Evolutionary conservation across 2,329 filamentous ascomycete species (phyloP), one percentile per base, ranked within the genome.

Genomic region (Fusarium mangiferae): DNA sequence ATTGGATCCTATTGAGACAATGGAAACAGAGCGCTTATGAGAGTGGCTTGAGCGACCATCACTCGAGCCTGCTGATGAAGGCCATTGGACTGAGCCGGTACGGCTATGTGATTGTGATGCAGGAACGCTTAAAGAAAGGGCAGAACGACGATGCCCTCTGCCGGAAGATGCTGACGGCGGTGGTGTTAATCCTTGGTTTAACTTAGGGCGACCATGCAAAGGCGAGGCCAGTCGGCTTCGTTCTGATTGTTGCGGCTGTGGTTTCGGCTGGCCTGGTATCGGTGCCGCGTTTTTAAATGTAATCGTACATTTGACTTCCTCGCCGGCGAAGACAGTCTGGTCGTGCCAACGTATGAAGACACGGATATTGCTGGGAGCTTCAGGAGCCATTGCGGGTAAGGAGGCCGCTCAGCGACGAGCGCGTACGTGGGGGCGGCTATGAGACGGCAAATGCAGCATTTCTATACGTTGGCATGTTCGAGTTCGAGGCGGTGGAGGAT

Each of bases 281-380:
- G 88, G 80, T 46, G 90, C 88, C 72, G 95, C 89, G 82, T 99
- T 99, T 84, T 93, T 96, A 85, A 99, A 99, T 57, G 94, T 98
- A 82, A 99, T 97, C 76, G 92, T 95, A 84, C 96, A 98, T 85
- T 95, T 94, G 80, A 98, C 90, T 80, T 98, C 93, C 87, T 99
- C 96, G 83, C 96, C 96, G 65, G 96, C 94, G 84, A 98, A 99
- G 78, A 99, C 94, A 71, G 94, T 95, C 82, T 96, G 92, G 81
- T 97, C 94, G 82, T 94, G 93, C 93, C 96, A 99, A 85, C 92
- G 92, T 83, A 99, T 94, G 82, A 96, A 98, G 83, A 98, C 96
- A 83, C 95, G 93, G 82, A 99, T 94, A 86, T 97, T 96, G 84
- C 85, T 86, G 70, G 82, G 78, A 75, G 79, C 81, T 78, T 88